phyloP scores from a whole-genome alignment of 306 rosid species.

The Prunus salicina region DNA sequence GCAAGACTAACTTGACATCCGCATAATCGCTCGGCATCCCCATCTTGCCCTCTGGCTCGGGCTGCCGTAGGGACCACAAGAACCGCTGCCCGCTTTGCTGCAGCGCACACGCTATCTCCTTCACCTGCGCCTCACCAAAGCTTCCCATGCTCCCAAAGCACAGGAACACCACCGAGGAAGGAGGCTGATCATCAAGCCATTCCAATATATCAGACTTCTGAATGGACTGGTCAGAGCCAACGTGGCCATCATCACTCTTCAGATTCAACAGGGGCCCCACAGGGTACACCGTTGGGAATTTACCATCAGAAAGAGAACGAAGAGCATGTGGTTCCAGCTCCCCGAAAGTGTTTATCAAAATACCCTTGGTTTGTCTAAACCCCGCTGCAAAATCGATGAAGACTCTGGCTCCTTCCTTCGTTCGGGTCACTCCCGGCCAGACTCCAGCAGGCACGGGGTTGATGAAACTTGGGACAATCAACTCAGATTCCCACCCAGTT shows the following conservation, averaged over 20 bases:
- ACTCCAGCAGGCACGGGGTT: slow-evolving; percentile 23
- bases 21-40: neutral
- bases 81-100: slow-evolving; percentile 10
- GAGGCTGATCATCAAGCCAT: slow-evolving; percentile 14
- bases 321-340: slow-evolving; percentile 48
- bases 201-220: neutral
- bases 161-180: neutral
- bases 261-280: slow-evolving; percentile 21
- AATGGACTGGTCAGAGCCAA: neutral
- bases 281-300: slow-evolving; percentile 4
- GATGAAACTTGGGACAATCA: neutral
- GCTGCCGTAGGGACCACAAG: slow-evolving; percentile 8
- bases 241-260: neutral
- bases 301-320: slow-evolving; percentile 4
- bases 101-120: neutral
- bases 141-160: slow-evolving; percentile 19
- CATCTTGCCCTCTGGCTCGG: neutral
- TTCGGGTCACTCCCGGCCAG: neutral
- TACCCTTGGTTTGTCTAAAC: slow-evolving; percentile 31
- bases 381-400: neutral
- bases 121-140: neutral
- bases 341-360: slow-evolving; percentile 43
- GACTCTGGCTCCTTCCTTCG: neutral
- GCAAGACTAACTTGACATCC: neutral
- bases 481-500: neutral